Evolutionary conservation across 208 protist species (phyloP).

Genomic region (Trypanosoma conorhini): DNA sequence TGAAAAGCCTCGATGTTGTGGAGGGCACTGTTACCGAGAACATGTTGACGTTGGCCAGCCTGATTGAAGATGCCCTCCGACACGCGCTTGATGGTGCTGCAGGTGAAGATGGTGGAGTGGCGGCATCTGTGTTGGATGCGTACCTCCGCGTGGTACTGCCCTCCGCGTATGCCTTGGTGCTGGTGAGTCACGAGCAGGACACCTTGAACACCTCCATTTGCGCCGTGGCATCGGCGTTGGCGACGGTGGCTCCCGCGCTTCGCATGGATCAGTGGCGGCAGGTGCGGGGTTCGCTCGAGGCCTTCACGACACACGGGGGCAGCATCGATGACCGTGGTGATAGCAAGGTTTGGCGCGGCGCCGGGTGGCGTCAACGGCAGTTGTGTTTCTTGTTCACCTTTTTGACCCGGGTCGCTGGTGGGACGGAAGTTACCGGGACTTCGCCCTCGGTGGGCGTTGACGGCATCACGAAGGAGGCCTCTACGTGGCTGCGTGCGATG

Average conservation of each 20-base stretch:
- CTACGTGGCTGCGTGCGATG: not conserved
- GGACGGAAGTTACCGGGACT: not conserved
- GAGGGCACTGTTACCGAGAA: slow-evolving; percentile 29
- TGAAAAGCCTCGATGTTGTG: slow-evolving; percentile 5
- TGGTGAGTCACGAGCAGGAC: slow-evolving; percentile 9
- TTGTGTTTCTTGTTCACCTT: slow-evolving; percentile 42
- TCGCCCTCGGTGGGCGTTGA: not conserved
- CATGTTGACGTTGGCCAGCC: slow-evolving; percentile 39
- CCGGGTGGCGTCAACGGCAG: slow-evolving; percentile 14
- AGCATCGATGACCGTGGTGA: not conserved
- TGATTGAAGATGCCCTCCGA: slow-evolving; percentile 40
- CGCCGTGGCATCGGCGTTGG: slow-evolving; percentile 42
- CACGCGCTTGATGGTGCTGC: slow-evolving; percentile 26
- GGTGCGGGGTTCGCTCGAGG: slow-evolving; percentile 16
- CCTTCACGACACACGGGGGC: not conserved
- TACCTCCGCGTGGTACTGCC: slow-evolving; percentile 51
- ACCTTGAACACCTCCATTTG: slow-evolving; percentile 28
- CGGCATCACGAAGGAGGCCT: slow-evolving; percentile 16
- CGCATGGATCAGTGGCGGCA: slow-evolving; percentile 34
- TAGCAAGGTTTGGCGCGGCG: slow-evolving; percentile 1
- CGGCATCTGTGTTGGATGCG: slow-evolving; percentile 13
- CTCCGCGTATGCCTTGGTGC: slow-evolving; percentile 32
- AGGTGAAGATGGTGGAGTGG: not conserved
- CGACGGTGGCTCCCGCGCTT: slow-evolving; percentile 44
- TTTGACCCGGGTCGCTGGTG: slow-evolving; percentile 29